phyloP scores from a whole-genome alignment of 495 filamentous ascomycete genomes.

The Terfezia claveryi region DNA sequence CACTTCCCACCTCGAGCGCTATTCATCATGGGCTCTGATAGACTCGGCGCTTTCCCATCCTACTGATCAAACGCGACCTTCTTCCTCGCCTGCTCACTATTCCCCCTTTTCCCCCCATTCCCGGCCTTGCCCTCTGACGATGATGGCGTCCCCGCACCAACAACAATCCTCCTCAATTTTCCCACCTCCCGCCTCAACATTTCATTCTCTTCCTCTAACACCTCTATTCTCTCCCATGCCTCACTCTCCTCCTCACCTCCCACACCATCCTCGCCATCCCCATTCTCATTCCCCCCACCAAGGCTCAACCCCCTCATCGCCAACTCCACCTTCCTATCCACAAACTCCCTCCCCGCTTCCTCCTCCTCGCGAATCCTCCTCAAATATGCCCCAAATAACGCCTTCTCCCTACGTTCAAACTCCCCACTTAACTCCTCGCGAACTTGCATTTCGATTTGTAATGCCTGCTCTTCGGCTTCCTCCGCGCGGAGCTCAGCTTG shows the following conservation, averaged over 20 bases:
- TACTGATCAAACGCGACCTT: too few relatives aligned
- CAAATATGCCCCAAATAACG: conserved; percentile 57
- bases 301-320: conserved; percentile 39
- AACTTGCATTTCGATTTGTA: conserved; percentile 55
- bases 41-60: too few relatives aligned
- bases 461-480: conserved; percentile 35
- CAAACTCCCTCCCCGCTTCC: conserved; percentile 56
- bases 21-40: too few relatives aligned
- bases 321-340: conserved; percentile 79
- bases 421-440: conserved; percentile 77
- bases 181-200: conserved; percentile 29
- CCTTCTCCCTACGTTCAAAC: conserved; percentile 55
- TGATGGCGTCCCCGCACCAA: too few relatives aligned
- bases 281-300: conserved; percentile 20
- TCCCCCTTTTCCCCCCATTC: too few relatives aligned
- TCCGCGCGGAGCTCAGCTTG: conserved; percentile 19
- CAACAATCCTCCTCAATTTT: conserved; percentile 6
- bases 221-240: conserved; percentile 22
- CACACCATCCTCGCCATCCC: conserved; percentile 3
- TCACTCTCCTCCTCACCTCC: conserved; percentile 22
- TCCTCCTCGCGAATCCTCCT: conserved; percentile 48
- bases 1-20: too few relatives aligned
- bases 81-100: too few relatives aligned
- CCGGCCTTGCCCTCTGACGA: too few relatives aligned
- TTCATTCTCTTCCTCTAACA: conserved; percentile 42